Base-by-base conservation (phyloP, 2,329 filamentous ascomycete genomes). In the Stachybotrys elegans region DNA sequence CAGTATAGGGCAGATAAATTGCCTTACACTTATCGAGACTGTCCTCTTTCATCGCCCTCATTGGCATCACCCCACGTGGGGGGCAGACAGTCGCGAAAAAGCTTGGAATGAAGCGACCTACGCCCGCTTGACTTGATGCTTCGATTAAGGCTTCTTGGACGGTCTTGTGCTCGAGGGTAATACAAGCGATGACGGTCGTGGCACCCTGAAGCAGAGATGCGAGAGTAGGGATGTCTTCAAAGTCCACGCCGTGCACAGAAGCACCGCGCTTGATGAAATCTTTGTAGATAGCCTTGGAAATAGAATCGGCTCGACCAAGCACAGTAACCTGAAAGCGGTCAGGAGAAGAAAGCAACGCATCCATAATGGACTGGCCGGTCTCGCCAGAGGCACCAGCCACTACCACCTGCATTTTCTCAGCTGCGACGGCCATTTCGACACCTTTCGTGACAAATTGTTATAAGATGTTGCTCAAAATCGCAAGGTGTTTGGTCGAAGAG, bases 1-100 rank as follows among this genome's bases (percentile, higher is more conserved):
- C 62, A 6, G 78, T 81, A 59, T 73, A 81, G 0, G 74, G 73
- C 1, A 81, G 63, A 23, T 63, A 58, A 2, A 73, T 53, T 43
- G 64, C 59, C 51, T 71, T 70, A 46, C 79, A 62, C 43, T 73
- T 67, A 45, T 74, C 67, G 52, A 73, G 67, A 12, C 78, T 62
- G 3, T 63, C 58, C 49, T 79, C 72, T 63, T 80, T 80, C 56
- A 57, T 5, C 21, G 25, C 0, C 1, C 3, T 21, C 16, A 25
- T 25, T 22, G n/a, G 9, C 25, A 17, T 11, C 49, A 6, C 69
- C 69, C 0, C 68, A 29, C 25, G 25, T 9, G 25, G 25, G 63
- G 2, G 73, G 68, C 2, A 65, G 58, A 40, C 37, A 17, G 38
- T 40, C 4, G 21, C 37, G 21, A 22, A 40, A 17, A 40, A 40